These are phyloP conservation scores for Acacia pycnantha DNA, from an alignment of 331 rosid species.

Conservation along the genomic window DNA sequence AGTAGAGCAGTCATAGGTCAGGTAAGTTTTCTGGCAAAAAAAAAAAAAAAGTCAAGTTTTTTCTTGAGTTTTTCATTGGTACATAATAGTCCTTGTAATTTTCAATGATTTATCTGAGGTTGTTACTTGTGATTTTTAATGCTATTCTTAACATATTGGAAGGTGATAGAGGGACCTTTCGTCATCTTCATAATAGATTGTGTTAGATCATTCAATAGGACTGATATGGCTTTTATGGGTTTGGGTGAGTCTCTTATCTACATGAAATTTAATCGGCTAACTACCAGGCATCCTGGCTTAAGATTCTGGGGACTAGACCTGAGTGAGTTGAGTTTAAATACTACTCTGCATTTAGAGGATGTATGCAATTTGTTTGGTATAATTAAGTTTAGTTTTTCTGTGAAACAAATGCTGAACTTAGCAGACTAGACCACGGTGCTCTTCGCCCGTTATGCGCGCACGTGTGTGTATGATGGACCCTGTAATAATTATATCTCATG, in stretches of 20 bases:
- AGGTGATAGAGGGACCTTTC: background rate
- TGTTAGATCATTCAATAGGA: background rate
- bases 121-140: background rate
- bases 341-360: background rate
- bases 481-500: background rate
- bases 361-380: background rate
- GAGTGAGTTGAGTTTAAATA: background rate
- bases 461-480: background rate
- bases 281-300: background rate
- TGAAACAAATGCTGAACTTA: background rate
- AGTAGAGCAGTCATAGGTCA: background rate
- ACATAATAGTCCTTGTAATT: background rate
- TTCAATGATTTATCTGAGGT: background rate
- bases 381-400: background rate
- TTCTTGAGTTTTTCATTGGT: background rate
- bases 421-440: background rate
- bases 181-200: background rate
- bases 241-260: background rate
- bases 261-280: background rate
- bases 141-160: background rate
- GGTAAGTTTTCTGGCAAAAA: background rate
- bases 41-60: background rate
- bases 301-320: background rate
- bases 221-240: background rate
- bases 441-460: background rate